A percentile compares a stretch with the other conserved stretches of the same genome.
Conservation (phyloP, 2,329 filamentous ascomycete genomes). For the Davidsoniella neocaledoniae region DNA sequence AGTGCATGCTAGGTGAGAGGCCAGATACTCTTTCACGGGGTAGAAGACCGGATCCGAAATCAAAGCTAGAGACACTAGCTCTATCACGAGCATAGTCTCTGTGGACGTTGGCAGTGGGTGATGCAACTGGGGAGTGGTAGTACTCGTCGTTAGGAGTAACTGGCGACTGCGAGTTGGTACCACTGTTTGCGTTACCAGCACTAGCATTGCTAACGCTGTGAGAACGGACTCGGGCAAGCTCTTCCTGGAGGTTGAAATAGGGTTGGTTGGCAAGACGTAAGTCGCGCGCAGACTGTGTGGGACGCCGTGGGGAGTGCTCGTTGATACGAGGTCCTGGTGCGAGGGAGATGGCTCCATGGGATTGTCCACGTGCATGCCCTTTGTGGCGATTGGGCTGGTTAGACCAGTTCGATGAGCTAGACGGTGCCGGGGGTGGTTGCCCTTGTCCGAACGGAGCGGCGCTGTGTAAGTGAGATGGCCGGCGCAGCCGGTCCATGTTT, state of each 20-base stretch:
- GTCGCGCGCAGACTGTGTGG: neutral
- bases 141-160: slow-evolving; percentile 11
- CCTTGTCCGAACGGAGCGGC: neutral
- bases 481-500: slow-evolving; percentile 7
- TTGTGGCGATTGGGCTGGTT: neutral
- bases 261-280: slow-evolving; percentile 8
- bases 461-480: slow-evolving; percentile 4
- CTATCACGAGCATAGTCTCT: slow-evolving; percentile 6
- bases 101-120: neutral
- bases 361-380: slow-evolving; percentile 10
- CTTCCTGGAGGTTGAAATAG: slow-evolving; percentile 8
- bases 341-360: slow-evolving; percentile 3
- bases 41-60: slow-evolving; percentile 3
- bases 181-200: neutral
- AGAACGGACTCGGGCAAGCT: slow-evolving; percentile 6
- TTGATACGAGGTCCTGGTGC: neutral
- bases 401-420: neutral
- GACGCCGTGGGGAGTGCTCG: neutral
- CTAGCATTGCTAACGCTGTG: neutral
- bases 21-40: neutral
- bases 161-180: slow-evolving; percentile 11
- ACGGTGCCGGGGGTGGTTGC: neutral
- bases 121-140: slow-evolving; percentile 7
- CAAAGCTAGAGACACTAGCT: slow-evolving; percentile 11
- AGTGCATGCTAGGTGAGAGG: neutral